phyloP scores from a whole-genome alignment of 2,329 filamentous ascomycete species.

The Talaromyces marneffei region DNA sequence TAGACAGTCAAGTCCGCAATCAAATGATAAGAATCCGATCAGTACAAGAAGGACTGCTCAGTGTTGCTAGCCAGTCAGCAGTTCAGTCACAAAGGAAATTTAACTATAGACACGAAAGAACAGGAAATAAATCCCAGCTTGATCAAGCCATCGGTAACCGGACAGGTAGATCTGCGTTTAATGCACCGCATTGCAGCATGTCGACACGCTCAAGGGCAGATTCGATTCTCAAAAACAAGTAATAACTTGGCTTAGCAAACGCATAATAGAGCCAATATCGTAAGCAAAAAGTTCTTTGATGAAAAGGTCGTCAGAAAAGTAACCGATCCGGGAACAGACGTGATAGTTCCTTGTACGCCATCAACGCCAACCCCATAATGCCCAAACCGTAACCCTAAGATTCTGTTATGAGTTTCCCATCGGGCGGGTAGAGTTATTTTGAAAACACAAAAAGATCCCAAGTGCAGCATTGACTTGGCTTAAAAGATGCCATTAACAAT shows the following conservation, averaged over 20 bases:
- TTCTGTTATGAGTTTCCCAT: constrained; percentile 1
- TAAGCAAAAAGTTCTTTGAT: constrained; percentile 1
- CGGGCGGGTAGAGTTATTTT: neutral
- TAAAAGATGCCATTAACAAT: constrained; percentile 89
- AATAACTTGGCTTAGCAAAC: neutral
- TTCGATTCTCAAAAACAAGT: neutral
- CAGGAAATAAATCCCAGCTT: constrained; percentile 1
- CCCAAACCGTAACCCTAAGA: constrained; percentile 17
- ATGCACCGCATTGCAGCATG: neutral
- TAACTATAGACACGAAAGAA: constrained; percentile 11
- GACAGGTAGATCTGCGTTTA: neutral
- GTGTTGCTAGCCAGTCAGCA: neutral
- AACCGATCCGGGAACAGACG: constrained; percentile 4
- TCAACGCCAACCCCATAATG: constrained; percentile 31
- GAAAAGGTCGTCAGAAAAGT: constrained; percentile 1
- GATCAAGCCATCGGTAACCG: neutral
- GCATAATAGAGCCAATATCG: neutral
- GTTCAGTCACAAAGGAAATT: constrained; percentile 9
- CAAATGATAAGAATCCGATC: constrained; percentile 2
- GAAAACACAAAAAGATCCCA: constrained; percentile 4
- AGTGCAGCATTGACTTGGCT: constrained; percentile 15
- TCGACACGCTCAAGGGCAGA: constrained; percentile 2
- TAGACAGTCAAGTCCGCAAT: constrained; percentile 6
- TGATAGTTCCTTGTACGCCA: constrained; percentile 18
- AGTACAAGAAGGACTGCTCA: neutral